These are phyloP conservation scores for Hibiscus mutabilis DNA, from an alignment of 345 rosid genomes.

Conservation along the genomic window DNA sequence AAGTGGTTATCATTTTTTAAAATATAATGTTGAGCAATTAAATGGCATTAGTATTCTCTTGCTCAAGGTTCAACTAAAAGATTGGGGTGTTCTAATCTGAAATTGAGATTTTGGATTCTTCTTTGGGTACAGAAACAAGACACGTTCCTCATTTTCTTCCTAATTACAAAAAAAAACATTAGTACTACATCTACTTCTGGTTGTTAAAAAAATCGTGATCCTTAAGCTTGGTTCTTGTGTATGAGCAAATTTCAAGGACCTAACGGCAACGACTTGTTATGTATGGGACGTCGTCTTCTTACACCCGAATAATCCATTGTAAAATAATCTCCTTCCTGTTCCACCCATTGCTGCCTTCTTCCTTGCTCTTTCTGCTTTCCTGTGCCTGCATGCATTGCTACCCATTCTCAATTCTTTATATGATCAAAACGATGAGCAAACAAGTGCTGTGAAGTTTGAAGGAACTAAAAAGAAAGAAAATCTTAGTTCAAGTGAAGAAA, in stretches of 20 bases:
- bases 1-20: too few species aligned
- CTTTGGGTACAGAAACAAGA: neutral
- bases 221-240: neutral
- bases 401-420: too few species aligned
- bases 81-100: too few species aligned
- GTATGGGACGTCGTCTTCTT: slow-evolving; percentile 14
- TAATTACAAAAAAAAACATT: neutral
- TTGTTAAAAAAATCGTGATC: neutral
- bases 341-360: slow-evolving; percentile 9
- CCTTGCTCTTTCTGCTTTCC: neutral
- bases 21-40: too few species aligned
- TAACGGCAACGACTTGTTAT: slow-evolving; percentile 13
- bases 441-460: too few species aligned
- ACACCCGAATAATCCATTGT: slow-evolving; percentile 12
- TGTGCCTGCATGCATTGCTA: neutral
- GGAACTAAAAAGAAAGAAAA: neutral
- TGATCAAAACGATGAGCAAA: too few species aligned
- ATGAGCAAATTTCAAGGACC: slow-evolving; percentile 9
- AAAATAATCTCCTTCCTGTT: neutral
- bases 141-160: neutral
- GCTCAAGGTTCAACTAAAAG: too few species aligned
- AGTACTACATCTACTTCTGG: neutral
- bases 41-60: too few species aligned
- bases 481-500: neutral
- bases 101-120: too few species aligned